phyloP scores from a whole-genome alignment of 768 basidiomycete genomes.

The Leccinum truebloodii region DNA sequence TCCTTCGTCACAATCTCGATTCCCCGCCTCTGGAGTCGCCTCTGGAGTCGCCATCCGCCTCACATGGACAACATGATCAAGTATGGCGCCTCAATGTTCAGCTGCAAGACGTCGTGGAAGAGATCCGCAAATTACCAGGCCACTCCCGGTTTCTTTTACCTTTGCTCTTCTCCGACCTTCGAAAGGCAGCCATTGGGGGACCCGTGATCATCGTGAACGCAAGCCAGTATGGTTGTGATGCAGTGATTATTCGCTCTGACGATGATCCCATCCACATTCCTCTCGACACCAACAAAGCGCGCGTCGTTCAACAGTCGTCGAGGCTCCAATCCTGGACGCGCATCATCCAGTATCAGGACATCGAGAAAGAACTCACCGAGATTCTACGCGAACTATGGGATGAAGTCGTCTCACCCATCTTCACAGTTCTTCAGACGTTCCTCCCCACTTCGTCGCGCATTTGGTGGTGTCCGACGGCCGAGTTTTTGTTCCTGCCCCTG shows the following conservation, averaged over 20 bases:
- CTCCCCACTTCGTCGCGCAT: constrained; percentile 4
- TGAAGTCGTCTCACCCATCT: constrained; percentile 14
- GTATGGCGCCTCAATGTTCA: constrained; percentile 3
- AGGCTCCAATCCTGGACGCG: neutral
- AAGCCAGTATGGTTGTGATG: constrained; percentile 32
- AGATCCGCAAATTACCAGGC: constrained; percentile 20
- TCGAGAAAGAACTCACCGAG: neutral
- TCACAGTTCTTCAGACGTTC: constrained; percentile 1
- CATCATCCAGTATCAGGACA: neutral
- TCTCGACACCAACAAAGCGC: neutral
- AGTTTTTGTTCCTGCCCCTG: neutral
- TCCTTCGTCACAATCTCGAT: constrained; percentile 1
- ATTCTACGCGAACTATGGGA: constrained; percentile 20
- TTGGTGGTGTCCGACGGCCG: neutral
- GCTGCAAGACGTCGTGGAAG: constrained; percentile 2
- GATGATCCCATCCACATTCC: constrained; percentile 7
- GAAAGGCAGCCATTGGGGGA: constrained; percentile 20
- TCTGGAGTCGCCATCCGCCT: neutral
- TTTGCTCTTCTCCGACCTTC: constrained; percentile 14
- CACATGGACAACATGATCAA: neutral
- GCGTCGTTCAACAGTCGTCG: neutral
- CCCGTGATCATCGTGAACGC: constrained; percentile 36
- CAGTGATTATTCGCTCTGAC: constrained; percentile 25
- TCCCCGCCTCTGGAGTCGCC: neutral
- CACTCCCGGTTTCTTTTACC: constrained; percentile 29